phyloP scores from a whole-genome alignment of 768 basidiomycete genomes.

The Leccinum aurantiacum region DNA sequence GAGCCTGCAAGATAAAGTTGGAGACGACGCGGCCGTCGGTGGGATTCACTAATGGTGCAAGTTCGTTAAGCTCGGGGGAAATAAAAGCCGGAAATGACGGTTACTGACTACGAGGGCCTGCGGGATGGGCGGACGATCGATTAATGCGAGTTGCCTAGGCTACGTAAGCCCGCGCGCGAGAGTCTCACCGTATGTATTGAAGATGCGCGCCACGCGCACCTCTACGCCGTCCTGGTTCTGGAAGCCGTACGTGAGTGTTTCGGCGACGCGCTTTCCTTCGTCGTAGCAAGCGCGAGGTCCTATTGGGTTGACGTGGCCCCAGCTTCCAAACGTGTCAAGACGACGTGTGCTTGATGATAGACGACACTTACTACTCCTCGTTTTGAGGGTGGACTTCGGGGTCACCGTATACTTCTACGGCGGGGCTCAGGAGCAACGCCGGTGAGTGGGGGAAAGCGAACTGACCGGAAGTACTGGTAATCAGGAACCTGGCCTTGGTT shows the following conservation, averaged over 20 bases:
- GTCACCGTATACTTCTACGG: constrained; percentile 92
- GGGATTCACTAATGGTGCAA: constrained; percentile 83
- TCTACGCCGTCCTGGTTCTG: constrained; percentile 93
- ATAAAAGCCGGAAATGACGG: constrained; percentile 27
- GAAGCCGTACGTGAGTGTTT: constrained; percentile 96
- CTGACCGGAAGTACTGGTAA: constrained; percentile 90
- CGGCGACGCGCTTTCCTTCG: constrained; percentile 98
- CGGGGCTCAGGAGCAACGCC: constrained; percentile 4
- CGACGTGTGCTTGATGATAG: constrained; percentile 1
- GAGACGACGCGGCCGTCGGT: constrained; percentile 97
- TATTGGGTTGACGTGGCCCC: constrained; percentile 98
- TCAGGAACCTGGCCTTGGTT: constrained; percentile 95
- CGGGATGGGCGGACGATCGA: neutral
- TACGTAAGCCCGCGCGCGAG: neutral
- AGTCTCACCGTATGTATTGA: constrained; percentile 83
- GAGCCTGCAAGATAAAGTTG: constrained; percentile 98
- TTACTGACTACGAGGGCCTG: constrained; percentile 66
- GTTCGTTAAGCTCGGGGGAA: constrained; percentile 9
- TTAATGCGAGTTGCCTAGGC: neutral
- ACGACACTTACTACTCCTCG: constrained; percentile 81
- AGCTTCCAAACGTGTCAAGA: constrained; percentile 47
- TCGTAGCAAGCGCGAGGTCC: constrained; percentile 99
- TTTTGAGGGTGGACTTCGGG: constrained; percentile 97
- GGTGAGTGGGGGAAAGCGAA: neutral
- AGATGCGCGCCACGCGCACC: constrained; percentile 96